Evolutionary conservation across 2,329 filamentous ascomycete genomes (phyloP).

Genomic region (Geosmithia putterillii): DNA sequence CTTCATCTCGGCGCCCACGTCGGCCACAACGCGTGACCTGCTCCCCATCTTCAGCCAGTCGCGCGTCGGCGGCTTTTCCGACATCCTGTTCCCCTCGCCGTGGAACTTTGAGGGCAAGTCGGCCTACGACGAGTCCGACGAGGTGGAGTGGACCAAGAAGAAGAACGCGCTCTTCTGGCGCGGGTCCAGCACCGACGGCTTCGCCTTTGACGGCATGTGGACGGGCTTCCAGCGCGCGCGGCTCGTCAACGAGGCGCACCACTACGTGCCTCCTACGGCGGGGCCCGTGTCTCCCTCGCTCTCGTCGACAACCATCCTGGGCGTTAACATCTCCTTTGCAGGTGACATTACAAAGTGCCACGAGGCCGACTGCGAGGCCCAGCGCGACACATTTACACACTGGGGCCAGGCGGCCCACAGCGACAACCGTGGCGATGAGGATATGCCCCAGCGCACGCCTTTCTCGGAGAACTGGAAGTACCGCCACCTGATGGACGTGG

Average conservation of each 20-base stretch:
- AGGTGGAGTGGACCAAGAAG: conserved; percentile 34
- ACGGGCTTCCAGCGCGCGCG: conserved; percentile 55
- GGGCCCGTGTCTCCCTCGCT: conserved; percentile 7
- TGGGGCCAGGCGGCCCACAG: conserved; percentile 19
- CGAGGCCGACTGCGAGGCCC: conserved; percentile 27
- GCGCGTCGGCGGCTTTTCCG: conserved; percentile 39
- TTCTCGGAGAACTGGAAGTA: conserved; percentile 34
- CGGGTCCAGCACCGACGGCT: conserved; percentile 44
- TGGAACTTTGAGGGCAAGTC: conserved; percentile 47
- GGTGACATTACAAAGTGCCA: conserved; percentile 29
- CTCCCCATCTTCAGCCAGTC: conserved; percentile 44
- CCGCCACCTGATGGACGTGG: conserved; percentile 60
- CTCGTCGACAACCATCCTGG: neutral
- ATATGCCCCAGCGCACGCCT: conserved; percentile 5
- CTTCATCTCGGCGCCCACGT: conserved; percentile 36
- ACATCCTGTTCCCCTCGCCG: conserved; percentile 40
- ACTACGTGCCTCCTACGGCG: conserved; percentile 20
- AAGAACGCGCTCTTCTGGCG: conserved; percentile 39
- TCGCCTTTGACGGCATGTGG: conserved; percentile 28
- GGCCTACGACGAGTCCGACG: conserved; percentile 32
- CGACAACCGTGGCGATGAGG: conserved; percentile 9
- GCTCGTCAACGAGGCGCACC: conserved; percentile 43
- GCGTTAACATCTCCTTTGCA: conserved; percentile 23
- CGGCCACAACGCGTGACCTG: conserved; percentile 30
- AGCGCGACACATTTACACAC: conserved; percentile 20